Evolutionary conservation across 257 asterid genomes (phyloP), one percentile per base, ranked within the genome.

Genomic region (Solanum peruvianum): DNA sequence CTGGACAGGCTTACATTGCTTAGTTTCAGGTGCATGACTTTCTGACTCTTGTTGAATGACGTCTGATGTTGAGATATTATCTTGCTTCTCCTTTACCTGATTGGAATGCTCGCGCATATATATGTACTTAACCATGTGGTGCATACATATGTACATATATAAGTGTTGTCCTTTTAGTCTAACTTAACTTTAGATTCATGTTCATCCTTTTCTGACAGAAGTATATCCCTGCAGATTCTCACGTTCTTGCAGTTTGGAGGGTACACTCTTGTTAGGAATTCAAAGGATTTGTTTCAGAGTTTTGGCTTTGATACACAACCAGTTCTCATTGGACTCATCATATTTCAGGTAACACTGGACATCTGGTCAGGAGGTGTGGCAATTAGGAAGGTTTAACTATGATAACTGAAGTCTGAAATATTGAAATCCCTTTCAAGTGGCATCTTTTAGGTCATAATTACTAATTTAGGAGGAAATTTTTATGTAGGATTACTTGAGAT

Each of bases 231-330:
- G 95, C 96, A 97, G 99, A 92, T 96, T 88, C 90, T 97, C 89
- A 95, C 98, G 14, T 82, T 97, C 69, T 90, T 95, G 93, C 99
- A 96, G 89, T 97, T 97, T 88, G 99, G 99, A 77, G 99, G 99
- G 27, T 97, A 93, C 93, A 93, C 98, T 72, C 98, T 97, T 23
- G 95, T 96, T 56, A 95, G 99, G 92, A 97, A 97, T 92, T 97
- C 99, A 18, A 94, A 93, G 87, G 98, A 96, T 86, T 90, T 97
- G 89, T 97, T 96, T 91, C 96, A 88, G 92, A 97, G 99, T 95
- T 97, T 97, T 87, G 99, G 99, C 75, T 97, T 97, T 91, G 98
- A 96, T 88, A 95, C 99, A 9, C 99, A 96, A 91, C 99, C 99
- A 33, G 97, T 97, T 89, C 96, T 97, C 75, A 96, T 97, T 87